Evolutionary conservation across 345 rosid species (phyloP).

Genomic region (Gossypium australe): DNA sequence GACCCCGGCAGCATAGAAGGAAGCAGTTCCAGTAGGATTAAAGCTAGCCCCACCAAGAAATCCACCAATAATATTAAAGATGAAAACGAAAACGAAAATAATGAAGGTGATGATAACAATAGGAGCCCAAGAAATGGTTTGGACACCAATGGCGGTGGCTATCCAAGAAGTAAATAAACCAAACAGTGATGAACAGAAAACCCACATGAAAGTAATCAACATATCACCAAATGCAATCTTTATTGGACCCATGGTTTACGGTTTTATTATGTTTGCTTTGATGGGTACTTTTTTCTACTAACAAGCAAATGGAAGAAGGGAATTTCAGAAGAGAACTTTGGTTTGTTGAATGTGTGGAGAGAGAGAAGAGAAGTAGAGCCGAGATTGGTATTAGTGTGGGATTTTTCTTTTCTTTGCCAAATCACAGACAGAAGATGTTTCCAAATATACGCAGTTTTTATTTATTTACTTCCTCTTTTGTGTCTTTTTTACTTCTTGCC

Average conservation of each 20-base stretch:
- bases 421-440: background rate
- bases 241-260: constrained; percentile 46
- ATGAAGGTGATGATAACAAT: constrained; percentile 45
- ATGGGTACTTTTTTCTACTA: background rate
- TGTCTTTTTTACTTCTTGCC: background rate
- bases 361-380: background rate
- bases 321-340: background rate
- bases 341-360: background rate
- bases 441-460: background rate
- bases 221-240: constrained; percentile 64
- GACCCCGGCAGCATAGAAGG: constrained; percentile 81
- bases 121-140: constrained; percentile 43
- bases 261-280: background rate
- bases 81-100: constrained; percentile 56
- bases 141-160: constrained; percentile 43
- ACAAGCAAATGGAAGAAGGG: background rate
- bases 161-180: constrained; percentile 51
- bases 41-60: constrained; percentile 90
- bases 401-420: background rate
- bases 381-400: background rate
- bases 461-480: background rate
- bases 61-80: constrained; percentile 48
- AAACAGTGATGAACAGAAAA: constrained; percentile 57
- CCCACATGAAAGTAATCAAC: constrained; percentile 67
- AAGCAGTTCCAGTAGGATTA: constrained; percentile 76